These are phyloP conservation scores for Cupressus sempervirens DNA, from an alignment of 75 land plant species.

Conservation along the genomic window DNA sequence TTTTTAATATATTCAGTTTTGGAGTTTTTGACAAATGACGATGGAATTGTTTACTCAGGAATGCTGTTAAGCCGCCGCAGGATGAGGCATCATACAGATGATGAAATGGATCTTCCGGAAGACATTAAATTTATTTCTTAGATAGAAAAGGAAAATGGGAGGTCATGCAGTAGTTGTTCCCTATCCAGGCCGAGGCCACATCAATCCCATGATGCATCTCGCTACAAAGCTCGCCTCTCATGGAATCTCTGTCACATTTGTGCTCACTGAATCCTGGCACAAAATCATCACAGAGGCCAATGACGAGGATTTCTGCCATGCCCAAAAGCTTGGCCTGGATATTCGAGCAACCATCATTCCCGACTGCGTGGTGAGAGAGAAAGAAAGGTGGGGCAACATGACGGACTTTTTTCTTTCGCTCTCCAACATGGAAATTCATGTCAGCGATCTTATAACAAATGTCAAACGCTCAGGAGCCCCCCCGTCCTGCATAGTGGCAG, in stretches of 20 bases:
- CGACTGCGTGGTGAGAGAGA: background rate
- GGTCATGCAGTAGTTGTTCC: conserved; percentile 3
- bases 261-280: background rate
- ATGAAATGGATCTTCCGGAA: background rate
- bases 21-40: no score
- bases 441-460: background rate
- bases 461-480: background rate
- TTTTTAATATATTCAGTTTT: no score
- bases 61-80: no score
- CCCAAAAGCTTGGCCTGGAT: background rate
- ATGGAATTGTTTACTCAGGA: no score
- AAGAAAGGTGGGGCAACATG: background rate
- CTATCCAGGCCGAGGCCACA: conserved; percentile 8
- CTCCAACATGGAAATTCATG: background rate
- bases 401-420: background rate
- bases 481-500: conserved; percentile 3
- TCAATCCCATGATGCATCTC: conserved; percentile 13
- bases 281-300: background rate
- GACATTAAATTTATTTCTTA: background rate
- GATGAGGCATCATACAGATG: background rate
- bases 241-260: background rate
- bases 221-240: background rate
- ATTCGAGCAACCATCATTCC: background rate
- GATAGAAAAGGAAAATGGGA: background rate
- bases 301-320: background rate